Evolutionary conservation across 345 rosid species (phyloP), one percentile per base, ranked within the genome.

Genomic region (Lagerstroemia speciosa): DNA sequence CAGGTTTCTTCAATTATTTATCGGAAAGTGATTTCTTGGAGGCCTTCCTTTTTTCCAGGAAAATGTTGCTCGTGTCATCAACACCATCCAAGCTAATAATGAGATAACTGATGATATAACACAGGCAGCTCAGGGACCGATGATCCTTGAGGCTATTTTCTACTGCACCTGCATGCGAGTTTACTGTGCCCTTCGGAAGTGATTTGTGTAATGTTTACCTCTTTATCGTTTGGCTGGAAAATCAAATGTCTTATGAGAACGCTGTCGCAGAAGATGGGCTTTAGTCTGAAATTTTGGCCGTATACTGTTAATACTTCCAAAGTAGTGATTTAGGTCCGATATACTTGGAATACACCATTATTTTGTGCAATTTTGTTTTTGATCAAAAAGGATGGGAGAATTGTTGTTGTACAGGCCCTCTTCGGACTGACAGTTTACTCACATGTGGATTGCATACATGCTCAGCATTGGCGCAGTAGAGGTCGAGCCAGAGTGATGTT

Each of bases 71-170:
- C 84, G 74, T 69, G 84, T 89, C 67, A 88, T 94, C 72, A 85
- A 68, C 78, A 88, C 99, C 76, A 85, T 92, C 67, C 91, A 90
- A 75, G 87, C 98, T 0, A 92, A 86, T 83, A 89, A n/a, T n/a
- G n/a, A 94, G 92, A 72, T 79, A 64, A 79, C 89, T 1, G 96
- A 94, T 70, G 98, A 94, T 69, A 83, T 87, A 45, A 72, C 95
- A 29, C 97, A 87, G 74, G 79, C 87, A 34, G 77, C 74, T 65
- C 93, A 92, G 80, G 91, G 96, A 30, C 45, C 85, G 76, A 43
- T 61, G 62, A 82, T 78, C 75, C 98, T 65, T 89, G 55, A 82
- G 62, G 45, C 50, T 40, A 11, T 68, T 68, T 9, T 37, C 71
- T 37, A 15, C 55, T 53, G 19, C 19, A 20, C 53, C 53, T 20